These are phyloP conservation scores for Lactarius sp. DNA, from an alignment of 768 basidiomycete species.

Conservation along the genomic window DNA sequence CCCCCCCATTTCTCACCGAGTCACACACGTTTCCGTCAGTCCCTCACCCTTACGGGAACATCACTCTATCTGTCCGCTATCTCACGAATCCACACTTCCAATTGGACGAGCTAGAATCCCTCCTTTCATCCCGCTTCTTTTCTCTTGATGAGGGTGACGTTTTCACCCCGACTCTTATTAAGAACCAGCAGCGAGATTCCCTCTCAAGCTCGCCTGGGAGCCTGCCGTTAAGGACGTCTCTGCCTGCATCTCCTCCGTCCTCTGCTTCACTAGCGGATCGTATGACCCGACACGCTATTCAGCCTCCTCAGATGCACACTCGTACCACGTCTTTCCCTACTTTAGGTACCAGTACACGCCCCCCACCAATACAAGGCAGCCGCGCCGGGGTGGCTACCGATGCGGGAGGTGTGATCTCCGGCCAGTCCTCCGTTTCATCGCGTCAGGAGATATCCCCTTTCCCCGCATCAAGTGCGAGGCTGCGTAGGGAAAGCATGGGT, in stretches of 20 bases:
- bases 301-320: conserved; percentile 33
- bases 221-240: conserved; percentile 38
- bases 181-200: conserved; percentile 58
- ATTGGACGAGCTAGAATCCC: conserved; percentile 70
- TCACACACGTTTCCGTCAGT: conserved; percentile 61
- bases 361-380: conserved; percentile 34
- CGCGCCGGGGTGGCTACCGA: conserved; percentile 12
- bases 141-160: conserved; percentile 59
- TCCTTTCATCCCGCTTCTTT: conserved; percentile 68
- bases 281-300: conserved; percentile 31
- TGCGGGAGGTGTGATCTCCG: conserved; percentile 34
- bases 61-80: conserved; percentile 59
- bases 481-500: conserved; percentile 48
- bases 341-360: conserved; percentile 35
- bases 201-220: conserved; percentile 41
- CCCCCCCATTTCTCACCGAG: conserved; percentile 43
- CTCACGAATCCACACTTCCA: conserved; percentile 64
- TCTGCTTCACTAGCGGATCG: conserved; percentile 39
- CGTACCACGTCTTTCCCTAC: conserved; percentile 38
- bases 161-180: conserved; percentile 68
- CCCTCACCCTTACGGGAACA: conserved; percentile 61
- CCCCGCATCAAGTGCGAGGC: conserved; percentile 33
- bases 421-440: conserved; percentile 40
- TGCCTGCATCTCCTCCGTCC: conserved; percentile 44
- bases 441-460: conserved; percentile 26